These are phyloP conservation scores for Candida dendrica DNA, from an alignment of 805 yeast genomes.

Conservation along the genomic window DNA sequence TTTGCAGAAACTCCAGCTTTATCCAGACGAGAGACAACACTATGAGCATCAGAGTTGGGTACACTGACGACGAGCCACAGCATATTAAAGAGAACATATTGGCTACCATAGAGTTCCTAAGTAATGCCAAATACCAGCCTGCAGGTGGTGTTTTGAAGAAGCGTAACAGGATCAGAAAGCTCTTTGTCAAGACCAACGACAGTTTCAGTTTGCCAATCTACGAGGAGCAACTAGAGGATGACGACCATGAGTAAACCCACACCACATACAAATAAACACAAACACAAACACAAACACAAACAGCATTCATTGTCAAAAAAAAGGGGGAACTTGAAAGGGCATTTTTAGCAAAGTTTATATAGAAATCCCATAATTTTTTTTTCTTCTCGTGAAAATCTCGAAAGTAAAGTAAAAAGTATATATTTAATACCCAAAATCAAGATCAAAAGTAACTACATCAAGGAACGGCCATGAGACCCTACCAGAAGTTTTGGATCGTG, in stretches of 20 bases:
- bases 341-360: too few species aligned
- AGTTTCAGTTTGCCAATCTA: slow-evolving; percentile 60
- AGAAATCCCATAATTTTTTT: too few species aligned
- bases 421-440: too few species aligned
- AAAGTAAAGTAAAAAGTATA: too few species aligned
- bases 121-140: slow-evolving; percentile 37
- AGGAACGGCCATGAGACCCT: slow-evolving; percentile 9
- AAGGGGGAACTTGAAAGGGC: too few species aligned
- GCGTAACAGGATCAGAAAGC: slow-evolving; percentile 37
- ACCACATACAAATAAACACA: too few species aligned
- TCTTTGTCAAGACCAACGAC: slow-evolving; percentile 59
- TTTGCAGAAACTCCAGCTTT: slow-evolving; percentile 55
- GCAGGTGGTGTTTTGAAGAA: slow-evolving; percentile 51
- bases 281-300: too few species aligned
- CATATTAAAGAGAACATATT: slow-evolving; percentile 46
- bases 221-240: slow-evolving; percentile 1
- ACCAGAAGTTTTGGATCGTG: slow-evolving; percentile 21
- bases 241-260: too few species aligned
- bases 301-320: too few species aligned
- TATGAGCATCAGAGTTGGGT: slow-evolving; percentile 54
- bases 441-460: too few species aligned
- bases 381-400: too few species aligned
- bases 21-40: slow-evolving; percentile 59
- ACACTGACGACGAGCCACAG: slow-evolving; percentile 34
- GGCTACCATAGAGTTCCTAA: slow-evolving; percentile 42